Percentiles rank a stretch among this genome's conserved stretches.
phyloP scores from a whole-genome alignment of 1,139 yeast species.

The Geotrichum siamense region DNA sequence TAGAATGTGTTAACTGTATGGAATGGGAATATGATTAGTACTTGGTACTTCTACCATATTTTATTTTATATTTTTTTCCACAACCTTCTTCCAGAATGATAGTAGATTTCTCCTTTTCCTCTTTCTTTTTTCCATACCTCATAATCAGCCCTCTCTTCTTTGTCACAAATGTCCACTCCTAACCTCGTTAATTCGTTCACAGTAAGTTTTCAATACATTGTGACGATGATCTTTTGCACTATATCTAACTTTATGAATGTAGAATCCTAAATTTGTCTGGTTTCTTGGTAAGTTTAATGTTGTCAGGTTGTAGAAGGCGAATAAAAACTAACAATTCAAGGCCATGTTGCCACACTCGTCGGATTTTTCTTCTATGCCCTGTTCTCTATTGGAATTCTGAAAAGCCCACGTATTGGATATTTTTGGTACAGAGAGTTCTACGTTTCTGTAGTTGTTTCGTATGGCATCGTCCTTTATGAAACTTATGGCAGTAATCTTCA shows the following conservation, averaged over 20 bases:
- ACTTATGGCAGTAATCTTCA: slow-evolving; percentile 29
- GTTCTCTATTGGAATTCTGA: slow-evolving; percentile 36
- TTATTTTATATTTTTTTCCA: background rate
- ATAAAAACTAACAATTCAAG: slow-evolving; percentile 16
- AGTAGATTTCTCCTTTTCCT: background rate
- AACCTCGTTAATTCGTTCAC: background rate
- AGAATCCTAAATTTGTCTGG: slow-evolving; percentile 18
- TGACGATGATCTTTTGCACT: no score
- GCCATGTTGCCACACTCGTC: slow-evolving; percentile 61
- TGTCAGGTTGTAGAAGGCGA: no score
- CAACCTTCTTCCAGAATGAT: background rate
- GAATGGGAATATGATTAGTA: no score
- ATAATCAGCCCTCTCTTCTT: no score
- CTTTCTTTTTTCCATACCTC: background rate
- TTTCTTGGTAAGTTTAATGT: slow-evolving; percentile 16
- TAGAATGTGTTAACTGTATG: no score
- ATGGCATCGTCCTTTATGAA: slow-evolving; percentile 70
- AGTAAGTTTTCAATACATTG: background rate
- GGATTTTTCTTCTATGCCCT: slow-evolving; percentile 50
- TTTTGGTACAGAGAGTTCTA: slow-evolving; percentile 57
- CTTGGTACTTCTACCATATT: background rate
- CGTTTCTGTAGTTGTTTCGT: slow-evolving; percentile 61
- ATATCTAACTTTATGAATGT: background rate
- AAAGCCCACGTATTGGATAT: slow-evolving; percentile 28
- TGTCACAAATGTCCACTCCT: slow-evolving; percentile 2